Conservation (phyloP, 768 basidiomycete genomes). For the Omphalotus guepiniiformis region DNA sequence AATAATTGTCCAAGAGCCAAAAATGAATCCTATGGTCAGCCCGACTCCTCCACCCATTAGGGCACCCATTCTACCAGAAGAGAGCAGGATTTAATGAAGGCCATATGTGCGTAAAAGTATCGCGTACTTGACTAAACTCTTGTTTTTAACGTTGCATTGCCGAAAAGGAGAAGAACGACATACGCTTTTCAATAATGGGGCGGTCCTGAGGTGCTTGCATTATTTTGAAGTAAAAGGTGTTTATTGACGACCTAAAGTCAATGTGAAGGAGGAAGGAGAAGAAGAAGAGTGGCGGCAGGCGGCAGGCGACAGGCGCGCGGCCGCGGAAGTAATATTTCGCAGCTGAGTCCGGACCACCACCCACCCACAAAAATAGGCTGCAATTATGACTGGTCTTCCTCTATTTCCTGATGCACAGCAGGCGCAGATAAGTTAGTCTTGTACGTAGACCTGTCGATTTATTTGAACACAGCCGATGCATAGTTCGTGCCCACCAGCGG, state of each 20-base stretch:
- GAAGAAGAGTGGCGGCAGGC: conserved; percentile 22
- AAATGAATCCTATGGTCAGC: conserved; percentile 95
- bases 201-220: conserved; percentile 40
- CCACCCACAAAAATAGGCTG: not conserved
- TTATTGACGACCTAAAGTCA: conserved; percentile 24
- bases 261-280: conserved; percentile 13
- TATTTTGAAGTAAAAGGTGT: not conserved
- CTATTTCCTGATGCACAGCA: conserved; percentile 76
- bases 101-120: conserved; percentile 10
- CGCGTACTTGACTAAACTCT: conserved; percentile 55
- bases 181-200: conserved; percentile 76
- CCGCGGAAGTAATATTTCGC: no score
- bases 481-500: conserved; percentile 83
- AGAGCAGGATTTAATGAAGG: conserved; percentile 2
- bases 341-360: no score
- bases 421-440: conserved; percentile 76
- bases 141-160: conserved; percentile 1
- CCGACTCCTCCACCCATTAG: conserved; percentile 93
- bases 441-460: not conserved
- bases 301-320: no score
- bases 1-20: conserved; percentile 89
- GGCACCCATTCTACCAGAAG: conserved; percentile 82
- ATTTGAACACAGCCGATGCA: conserved; percentile 11
- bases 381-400: conserved; percentile 19
- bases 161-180: conserved; percentile 21